Evolutionary conservation across 352 stramenopile genomes (phyloP).

Genomic region (Globisporangium nagaii): DNA sequence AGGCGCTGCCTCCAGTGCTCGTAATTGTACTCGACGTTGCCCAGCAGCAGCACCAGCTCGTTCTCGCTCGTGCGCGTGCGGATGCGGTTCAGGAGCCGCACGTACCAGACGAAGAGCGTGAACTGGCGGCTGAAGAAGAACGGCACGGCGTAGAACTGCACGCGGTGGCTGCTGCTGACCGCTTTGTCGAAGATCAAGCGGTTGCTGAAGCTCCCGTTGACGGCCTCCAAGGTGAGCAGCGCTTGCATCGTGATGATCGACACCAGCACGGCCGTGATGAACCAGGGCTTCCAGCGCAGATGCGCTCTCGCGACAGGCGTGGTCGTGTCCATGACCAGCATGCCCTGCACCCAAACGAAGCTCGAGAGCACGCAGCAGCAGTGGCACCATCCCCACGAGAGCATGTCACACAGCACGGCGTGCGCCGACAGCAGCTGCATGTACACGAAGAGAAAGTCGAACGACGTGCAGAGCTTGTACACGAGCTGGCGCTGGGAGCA

Average conservation of each 20-base stretch:
- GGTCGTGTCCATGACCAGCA: constrained; percentile 17
- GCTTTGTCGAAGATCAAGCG: constrained; percentile 7
- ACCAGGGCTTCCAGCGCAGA: constrained; percentile 2
- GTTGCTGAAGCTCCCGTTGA: constrained; percentile 8
- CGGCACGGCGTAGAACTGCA: constrained; percentile 10
- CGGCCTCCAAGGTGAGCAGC: background rate
- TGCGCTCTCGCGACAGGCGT: constrained; percentile 8
- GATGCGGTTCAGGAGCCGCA: constrained; percentile 7
- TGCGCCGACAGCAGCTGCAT: constrained; percentile 10
- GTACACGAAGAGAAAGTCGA: constrained; percentile 20
- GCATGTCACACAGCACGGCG: constrained; percentile 7
- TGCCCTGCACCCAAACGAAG: constrained; percentile 18
- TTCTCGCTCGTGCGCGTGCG: constrained; percentile 1
- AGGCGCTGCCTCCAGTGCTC: constrained; percentile 1
- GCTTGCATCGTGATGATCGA: constrained; percentile 7
- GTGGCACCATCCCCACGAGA: constrained; percentile 6
- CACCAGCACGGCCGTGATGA: constrained; percentile 1
- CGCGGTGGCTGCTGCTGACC: background rate
- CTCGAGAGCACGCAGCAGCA: background rate
- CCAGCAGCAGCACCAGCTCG: constrained; percentile 9
- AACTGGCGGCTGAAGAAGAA: constrained; percentile 15
- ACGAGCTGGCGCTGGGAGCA: constrained; percentile 12
- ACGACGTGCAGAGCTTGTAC: constrained; percentile 14
- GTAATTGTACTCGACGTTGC: constrained; percentile 16
- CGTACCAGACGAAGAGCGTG: constrained; percentile 10